phyloP scores from a whole-genome alignment of 352 stramenopile species.

The Globisporangium camurandrum region DNA sequence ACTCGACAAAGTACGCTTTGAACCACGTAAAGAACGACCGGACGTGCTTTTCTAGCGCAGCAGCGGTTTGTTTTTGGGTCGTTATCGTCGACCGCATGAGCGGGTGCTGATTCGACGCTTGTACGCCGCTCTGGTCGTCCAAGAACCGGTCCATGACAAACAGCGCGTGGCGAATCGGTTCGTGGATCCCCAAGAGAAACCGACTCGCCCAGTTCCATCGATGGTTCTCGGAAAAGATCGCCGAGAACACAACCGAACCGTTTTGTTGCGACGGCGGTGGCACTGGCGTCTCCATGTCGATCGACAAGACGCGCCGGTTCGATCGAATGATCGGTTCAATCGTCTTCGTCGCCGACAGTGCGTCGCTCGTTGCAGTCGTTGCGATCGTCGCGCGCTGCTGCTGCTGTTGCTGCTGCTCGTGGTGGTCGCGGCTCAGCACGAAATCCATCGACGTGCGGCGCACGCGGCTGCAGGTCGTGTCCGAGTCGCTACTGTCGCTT shows the following conservation, averaged over 20 bases:
- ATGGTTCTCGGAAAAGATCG: conserved; percentile 41
- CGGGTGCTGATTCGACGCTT: conserved; percentile 13
- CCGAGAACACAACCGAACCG: conserved; percentile 59
- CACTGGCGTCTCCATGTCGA: conserved; percentile 1
- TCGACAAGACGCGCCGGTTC: conserved; percentile 24
- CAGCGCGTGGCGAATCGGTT: conserved; percentile 71
- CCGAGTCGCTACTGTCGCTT: conserved; percentile 9
- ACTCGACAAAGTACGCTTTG: conserved; percentile 68
- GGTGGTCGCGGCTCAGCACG: neutral
- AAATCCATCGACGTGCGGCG: too few species aligned
- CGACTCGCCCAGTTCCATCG: conserved; percentile 63
- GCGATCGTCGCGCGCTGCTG: neutral
- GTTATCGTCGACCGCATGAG: neutral
- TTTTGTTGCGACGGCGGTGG: conserved; percentile 41
- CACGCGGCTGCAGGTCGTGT: conserved; percentile 3
- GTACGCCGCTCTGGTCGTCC: too few species aligned
- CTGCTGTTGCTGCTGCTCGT: too few species aligned
- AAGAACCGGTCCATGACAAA: conserved; percentile 81
- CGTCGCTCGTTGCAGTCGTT: neutral
- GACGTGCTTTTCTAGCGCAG: conserved; percentile 34
- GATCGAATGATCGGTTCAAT: conserved; percentile 21
- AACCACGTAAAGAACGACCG: conserved; percentile 74
- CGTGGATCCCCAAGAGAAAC: conserved; percentile 67
- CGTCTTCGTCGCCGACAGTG: conserved; percentile 8
- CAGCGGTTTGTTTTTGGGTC: neutral